Conservation (phyloP, 2,329 filamentous ascomycete species). For the Incumbomyces delicatus region DNA sequence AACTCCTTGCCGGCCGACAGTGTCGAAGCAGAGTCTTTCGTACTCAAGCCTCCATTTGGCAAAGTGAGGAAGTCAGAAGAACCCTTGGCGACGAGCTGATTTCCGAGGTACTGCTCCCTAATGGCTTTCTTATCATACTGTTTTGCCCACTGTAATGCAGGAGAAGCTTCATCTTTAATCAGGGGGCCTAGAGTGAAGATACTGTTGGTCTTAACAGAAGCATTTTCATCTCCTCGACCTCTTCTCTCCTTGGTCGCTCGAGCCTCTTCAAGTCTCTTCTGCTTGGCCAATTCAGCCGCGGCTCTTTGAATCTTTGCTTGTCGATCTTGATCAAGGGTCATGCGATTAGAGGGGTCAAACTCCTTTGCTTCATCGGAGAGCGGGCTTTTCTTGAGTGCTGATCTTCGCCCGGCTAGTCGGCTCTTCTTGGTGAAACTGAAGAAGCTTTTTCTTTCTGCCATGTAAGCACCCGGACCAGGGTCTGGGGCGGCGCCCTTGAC, state of each 20-base stretch:
- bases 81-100: conserved; percentile 63
- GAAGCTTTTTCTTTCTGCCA: conserved; percentile 91
- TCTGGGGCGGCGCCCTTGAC: conserved; percentile 85
- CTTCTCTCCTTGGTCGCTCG: conserved; percentile 47
- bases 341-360: conserved; percentile 53
- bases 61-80: conserved; percentile 36
- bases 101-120: conserved; percentile 73
- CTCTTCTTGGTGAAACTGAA: conserved; percentile 72
- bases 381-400: conserved; percentile 51
- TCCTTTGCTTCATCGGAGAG: conserved; percentile 43
- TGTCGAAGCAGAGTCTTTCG: conserved; percentile 17
- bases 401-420: conserved; percentile 59
- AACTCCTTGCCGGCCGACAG: conserved; percentile 19
- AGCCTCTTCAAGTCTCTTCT: conserved; percentile 48
- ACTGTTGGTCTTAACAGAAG: conserved; percentile 68
- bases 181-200: conserved; percentile 78
- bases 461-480: conserved; percentile 74
- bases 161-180: conserved; percentile 76
- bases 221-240: conserved; percentile 45
- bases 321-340: conserved; percentile 79
- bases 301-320: conserved; percentile 89
- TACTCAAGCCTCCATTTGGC: conserved; percentile 26
- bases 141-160: conserved; percentile 93
- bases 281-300: conserved; percentile 69
- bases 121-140: conserved; percentile 88